Percentiles rank a stretch among this genome's conserved stretches.
Evolutionary conservation across 140 eudicot species (phyloP).

Genomic region (Cichorium intybus): DNA sequence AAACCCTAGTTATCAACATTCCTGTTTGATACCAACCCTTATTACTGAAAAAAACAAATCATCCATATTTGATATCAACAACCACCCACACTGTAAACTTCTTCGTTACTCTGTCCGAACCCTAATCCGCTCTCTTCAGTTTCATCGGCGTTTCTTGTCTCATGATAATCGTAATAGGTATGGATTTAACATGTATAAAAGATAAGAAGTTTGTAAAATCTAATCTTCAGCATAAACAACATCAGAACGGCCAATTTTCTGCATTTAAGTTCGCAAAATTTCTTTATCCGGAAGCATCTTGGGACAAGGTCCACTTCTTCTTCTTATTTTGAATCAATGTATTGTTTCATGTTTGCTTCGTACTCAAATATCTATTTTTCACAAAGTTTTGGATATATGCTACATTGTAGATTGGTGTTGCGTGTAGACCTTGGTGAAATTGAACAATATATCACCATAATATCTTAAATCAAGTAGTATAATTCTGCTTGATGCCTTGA

Average conservation of each 20-base stretch:
- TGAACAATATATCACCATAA: background rate
- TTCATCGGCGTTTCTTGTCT: background rate
- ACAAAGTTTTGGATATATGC: background rate
- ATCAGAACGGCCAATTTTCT: conserved; percentile 66
- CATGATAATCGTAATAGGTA: background rate
- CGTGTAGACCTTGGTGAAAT: background rate
- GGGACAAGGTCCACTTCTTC: conserved; percentile 68
- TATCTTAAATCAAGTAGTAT: background rate
- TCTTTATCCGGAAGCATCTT: conserved; percentile 81
- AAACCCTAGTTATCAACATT: conserved; percentile 1
- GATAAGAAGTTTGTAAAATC: conserved; percentile 56
- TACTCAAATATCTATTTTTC: background rate
- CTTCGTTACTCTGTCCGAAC: conserved; percentile 2
- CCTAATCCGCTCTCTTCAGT: conserved; percentile 9
- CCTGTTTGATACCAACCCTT: background rate
- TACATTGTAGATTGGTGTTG: conserved; percentile 8
- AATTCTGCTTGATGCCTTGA: background rate
- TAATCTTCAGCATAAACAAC: conserved; percentile 29
- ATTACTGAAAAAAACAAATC: background rate
- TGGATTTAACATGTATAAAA: conserved; percentile 34
- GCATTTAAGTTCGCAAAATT: conserved; percentile 62
- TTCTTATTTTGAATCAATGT: background rate
- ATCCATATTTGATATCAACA: conserved; percentile 1
- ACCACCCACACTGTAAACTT: background rate
- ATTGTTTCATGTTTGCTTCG: background rate